A percentile compares a stretch with the other conserved stretches of the same genome.
These are phyloP conservation scores for Citrus australasica DNA, from an alignment of 345 rosid genomes.

Conservation along the genomic window DNA sequence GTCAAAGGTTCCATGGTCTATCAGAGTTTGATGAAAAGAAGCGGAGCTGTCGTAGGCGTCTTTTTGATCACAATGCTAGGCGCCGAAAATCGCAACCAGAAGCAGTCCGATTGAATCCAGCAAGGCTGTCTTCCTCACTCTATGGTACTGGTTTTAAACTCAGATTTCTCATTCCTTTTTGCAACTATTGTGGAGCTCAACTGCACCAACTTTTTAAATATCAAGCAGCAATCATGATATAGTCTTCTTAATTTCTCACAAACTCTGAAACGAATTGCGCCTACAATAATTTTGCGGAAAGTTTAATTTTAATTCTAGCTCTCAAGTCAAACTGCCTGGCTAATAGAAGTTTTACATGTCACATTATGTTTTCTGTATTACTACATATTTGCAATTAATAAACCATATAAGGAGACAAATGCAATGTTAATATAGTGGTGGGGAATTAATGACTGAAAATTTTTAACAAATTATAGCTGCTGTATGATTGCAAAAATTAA, in stretches of 20 bases:
- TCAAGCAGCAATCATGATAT: neutral
- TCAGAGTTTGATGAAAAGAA: constrained; percentile 92
- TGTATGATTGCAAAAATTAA: neutral
- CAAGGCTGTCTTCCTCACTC: constrained; percentile 38
- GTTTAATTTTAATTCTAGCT: neutral
- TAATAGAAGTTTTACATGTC: neutral
- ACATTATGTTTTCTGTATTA: neutral
- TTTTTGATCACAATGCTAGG: constrained; percentile 94
- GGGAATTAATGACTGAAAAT: neutral
- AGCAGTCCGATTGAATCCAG: constrained; percentile 40
- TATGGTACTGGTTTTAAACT: constrained; percentile 46
- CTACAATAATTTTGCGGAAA: neutral
- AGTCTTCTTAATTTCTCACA: neutral
- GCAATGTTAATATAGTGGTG: neutral
- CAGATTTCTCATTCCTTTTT: neutral
- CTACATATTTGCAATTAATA: neutral
- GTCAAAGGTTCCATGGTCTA: constrained; percentile 74
- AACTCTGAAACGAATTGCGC: neutral
- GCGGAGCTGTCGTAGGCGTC: constrained; percentile 89
- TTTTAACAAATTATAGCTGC: neutral
- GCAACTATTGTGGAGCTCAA: neutral
- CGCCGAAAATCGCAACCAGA: constrained; percentile 88
- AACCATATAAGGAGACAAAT: neutral
- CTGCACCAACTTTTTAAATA: neutral
- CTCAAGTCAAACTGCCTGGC: neutral